Conservation (phyloP, 768 basidiomycete genomes). For the Kwoniella shandongensis region DNA sequence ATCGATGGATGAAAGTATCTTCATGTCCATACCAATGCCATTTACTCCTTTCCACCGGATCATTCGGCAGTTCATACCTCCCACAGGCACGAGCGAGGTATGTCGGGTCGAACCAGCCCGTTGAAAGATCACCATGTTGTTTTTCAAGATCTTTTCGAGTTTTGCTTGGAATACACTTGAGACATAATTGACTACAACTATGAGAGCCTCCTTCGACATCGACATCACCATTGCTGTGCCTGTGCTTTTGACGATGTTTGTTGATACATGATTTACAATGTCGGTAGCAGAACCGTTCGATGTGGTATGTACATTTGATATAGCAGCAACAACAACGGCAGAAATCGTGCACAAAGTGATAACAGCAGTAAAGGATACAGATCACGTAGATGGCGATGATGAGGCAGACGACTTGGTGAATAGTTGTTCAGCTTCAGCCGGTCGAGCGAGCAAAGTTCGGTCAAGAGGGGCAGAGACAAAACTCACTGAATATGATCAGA, state of each 20-base stretch:
- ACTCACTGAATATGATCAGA: constrained; percentile 21
- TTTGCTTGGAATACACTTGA: constrained; percentile 8
- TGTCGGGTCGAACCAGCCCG: constrained; percentile 17
- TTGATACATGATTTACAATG: neutral
- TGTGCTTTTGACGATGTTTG: neutral
- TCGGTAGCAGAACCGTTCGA: constrained; percentile 10
- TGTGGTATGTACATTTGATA: constrained; percentile 8
- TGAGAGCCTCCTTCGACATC: constrained; percentile 7
- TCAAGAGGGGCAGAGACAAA: too few relatives aligned
- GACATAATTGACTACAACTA: constrained; percentile 5
- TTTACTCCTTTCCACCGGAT: constrained; percentile 11
- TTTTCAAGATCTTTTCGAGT: constrained; percentile 16
- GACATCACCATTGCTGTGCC: too few relatives aligned
- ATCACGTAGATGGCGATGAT: constrained; percentile 21
- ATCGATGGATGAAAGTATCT: neutral
- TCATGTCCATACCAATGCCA: constrained; percentile 24
- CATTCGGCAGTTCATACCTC: constrained; percentile 13
- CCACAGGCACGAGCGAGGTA: constrained; percentile 14
- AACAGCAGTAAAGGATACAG: constrained; percentile 18
- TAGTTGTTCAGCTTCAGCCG: neutral
- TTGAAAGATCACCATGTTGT: constrained; percentile 19
- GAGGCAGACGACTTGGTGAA: constrained; percentile 12
- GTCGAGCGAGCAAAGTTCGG: too few relatives aligned
- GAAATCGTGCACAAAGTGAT: constrained; percentile 17
- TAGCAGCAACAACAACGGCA: constrained; percentile 14